Evolutionary conservation across 441 rosid genomes (phyloP), one percentile per base, ranked within the genome.

Genomic region (Erodium moschatum): DNA sequence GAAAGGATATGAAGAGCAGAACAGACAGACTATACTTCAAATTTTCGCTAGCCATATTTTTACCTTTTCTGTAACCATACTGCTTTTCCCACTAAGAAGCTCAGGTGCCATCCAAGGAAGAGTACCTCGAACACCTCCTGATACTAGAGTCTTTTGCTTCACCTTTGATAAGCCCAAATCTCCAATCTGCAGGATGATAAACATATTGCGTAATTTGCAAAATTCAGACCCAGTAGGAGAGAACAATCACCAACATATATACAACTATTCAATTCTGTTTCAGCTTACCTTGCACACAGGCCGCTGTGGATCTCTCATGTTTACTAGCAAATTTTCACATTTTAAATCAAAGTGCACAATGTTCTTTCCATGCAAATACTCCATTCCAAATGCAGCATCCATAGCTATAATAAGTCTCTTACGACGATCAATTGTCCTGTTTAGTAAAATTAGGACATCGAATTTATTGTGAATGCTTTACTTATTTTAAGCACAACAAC

Each of bases 101-200:
- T 94, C 97, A 65, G 98, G 98, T 67, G 98, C 99, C 97, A 94
- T 94, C 99, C 99, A 94, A 38, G 99, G 99, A 70, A 94, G 77
- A 70, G 99, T 94, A 67, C 99, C 99, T 40, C 97, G 97, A 69
- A 94, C 96, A 79, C 99, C 99, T 66, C 99, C 99, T 0, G 99
- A 94, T 29, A 94, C 99, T 73, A 94, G 72, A 0, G 99, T 94
- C 72, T 93, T 89, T 64, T 91, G 98, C 76, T 86, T 93, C 75
- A 93, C 96, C 89, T 93, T 93, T 6, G 97, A 91, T 70, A 89
- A 79, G 42, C 98, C 98, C 74, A 93, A 80, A 85, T 93, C 98
- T 72, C 97, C 98, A 70, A 93, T 91, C 98, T 93, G 78, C 65
- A 70, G 56, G 67, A 67, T 65, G 46, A 19, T 44, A 24, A 19